These are phyloP conservation scores for Aethionema arabicum DNA, from an alignment of 345 rosid genomes.

Conservation along the genomic window DNA sequence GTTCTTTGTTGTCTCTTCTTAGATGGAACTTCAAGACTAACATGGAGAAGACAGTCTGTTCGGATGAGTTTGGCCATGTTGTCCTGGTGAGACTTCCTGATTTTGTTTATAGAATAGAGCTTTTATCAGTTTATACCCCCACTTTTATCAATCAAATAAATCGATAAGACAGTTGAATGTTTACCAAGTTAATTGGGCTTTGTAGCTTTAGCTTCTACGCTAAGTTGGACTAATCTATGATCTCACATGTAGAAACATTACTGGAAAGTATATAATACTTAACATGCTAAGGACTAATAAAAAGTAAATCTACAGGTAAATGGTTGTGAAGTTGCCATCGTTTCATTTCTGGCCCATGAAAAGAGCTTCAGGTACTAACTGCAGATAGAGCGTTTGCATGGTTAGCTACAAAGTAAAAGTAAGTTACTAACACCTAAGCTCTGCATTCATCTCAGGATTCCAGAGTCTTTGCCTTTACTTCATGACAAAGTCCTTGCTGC, in stretches of 20 bases:
- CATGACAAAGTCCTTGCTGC: slow-evolving; percentile 77
- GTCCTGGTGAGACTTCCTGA: slow-evolving; percentile 50
- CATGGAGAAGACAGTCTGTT: slow-evolving; percentile 62
- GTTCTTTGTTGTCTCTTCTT: slow-evolving; percentile 62
- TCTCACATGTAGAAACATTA: slow-evolving; percentile 9
- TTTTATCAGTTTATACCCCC: slow-evolving; percentile 5
- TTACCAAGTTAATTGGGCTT: slow-evolving; percentile 18
- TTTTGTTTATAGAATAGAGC: background rate
- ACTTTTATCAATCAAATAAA: slow-evolving; percentile 4
- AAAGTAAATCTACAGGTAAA: slow-evolving; percentile 49
- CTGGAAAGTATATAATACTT: background rate
- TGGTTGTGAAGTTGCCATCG: slow-evolving; percentile 70
- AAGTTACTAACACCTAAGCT: slow-evolving; percentile 22
- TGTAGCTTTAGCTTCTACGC: slow-evolving; percentile 7
- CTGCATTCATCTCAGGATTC: slow-evolving; percentile 54
- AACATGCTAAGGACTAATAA: slow-evolving; percentile 15
- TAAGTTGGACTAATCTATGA: slow-evolving; percentile 21
- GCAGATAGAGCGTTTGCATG: slow-evolving; percentile 13
- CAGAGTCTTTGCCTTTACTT: slow-evolving; percentile 70
- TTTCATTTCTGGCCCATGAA: slow-evolving; percentile 57
- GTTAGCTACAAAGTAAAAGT: slow-evolving; percentile 25
- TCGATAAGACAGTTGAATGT: slow-evolving; percentile 13
- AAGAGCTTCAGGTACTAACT: slow-evolving; percentile 59
- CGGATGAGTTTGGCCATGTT: slow-evolving; percentile 57
- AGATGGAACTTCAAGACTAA: slow-evolving; percentile 76